These are phyloP conservation scores for Lyophyllum shimeji DNA, from an alignment of 768 basidiomycete genomes.

Conservation along the genomic window DNA sequence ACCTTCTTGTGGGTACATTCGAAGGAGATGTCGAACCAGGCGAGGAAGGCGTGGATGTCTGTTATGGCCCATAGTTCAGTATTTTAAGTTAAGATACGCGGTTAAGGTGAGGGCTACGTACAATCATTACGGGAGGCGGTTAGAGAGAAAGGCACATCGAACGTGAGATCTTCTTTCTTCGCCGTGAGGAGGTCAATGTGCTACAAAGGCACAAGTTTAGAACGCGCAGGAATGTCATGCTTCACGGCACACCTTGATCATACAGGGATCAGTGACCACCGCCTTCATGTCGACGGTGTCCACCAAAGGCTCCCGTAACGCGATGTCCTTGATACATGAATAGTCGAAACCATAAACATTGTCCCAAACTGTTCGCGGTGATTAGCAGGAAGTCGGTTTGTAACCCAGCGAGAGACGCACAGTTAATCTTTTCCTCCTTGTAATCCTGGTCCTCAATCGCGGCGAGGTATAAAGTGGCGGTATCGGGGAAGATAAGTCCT, in stretches of 20 bases:
- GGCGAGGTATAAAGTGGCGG: conserved; percentile 87
- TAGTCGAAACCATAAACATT: conserved; percentile 99
- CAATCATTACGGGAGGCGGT: conserved; percentile 89
- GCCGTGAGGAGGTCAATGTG: conserved; percentile 89
- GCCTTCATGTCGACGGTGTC: conserved; percentile 98
- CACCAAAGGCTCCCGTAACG: conserved; percentile 92
- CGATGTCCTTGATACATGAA: conserved; percentile 99
- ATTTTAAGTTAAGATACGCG: not conserved
- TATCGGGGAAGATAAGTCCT: conserved; percentile 96
- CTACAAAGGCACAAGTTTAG: conserved; percentile 34
- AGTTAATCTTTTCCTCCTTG: conserved; percentile 99
- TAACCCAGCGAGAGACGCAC: conserved; percentile 47
- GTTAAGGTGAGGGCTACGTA: conserved; percentile 36
- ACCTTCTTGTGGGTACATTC: conserved; percentile 95
- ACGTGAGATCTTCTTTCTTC: conserved; percentile 93
- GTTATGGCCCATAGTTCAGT: not conserved
- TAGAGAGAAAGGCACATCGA: conserved; percentile 77
- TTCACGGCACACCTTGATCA: conserved; percentile 70
- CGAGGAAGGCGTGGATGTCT: conserved; percentile 98
- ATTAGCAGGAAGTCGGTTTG: conserved; percentile 4
- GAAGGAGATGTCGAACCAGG: conserved; percentile 98
- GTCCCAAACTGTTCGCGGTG: conserved; percentile 87
- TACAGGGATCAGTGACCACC: conserved; percentile 90
- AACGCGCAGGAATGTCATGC: not conserved
- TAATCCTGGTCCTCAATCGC: conserved; percentile 99